These are phyloP conservation scores for Wallacemonas sp. DNA, from an alignment of 208 protist species.

Conservation along the genomic window DNA sequence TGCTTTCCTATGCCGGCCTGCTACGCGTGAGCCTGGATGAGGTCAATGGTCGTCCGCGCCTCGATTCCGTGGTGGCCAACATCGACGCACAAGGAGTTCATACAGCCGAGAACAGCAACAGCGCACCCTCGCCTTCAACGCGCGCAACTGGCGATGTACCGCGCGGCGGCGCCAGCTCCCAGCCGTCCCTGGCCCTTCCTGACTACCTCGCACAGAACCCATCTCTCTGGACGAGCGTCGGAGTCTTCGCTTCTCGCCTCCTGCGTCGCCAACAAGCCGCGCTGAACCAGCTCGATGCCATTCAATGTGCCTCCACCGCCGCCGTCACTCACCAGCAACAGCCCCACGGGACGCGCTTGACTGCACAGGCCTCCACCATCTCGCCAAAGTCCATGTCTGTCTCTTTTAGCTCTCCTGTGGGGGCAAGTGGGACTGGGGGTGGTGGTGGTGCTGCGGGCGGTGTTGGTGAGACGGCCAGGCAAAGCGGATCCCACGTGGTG, in stretches of 20 bases:
- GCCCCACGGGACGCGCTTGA: background rate
- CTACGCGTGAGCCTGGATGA: slow-evolving; percentile 8
- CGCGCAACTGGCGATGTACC: no score
- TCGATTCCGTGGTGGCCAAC: slow-evolving; percentile 3
- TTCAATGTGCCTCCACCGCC: background rate
- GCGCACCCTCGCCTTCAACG: no score
- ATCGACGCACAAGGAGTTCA: background rate
- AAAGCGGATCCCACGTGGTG: background rate
- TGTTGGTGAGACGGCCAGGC: background rate
- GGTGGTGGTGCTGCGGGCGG: background rate
- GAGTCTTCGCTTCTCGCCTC: background rate
- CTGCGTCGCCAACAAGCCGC: background rate
- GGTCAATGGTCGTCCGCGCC: background rate
- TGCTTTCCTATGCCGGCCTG: background rate
- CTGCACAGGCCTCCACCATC: background rate
- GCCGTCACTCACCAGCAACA: slow-evolving; percentile 4
- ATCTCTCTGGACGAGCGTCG: slow-evolving; percentile 1
- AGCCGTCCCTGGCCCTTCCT: background rate
- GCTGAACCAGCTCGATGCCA: background rate
- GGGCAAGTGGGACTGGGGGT: background rate
- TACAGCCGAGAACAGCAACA: background rate
- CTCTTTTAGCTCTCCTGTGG: background rate
- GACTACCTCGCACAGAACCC: background rate
- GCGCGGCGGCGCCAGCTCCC: background rate
- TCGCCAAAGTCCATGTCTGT: background rate